Base-by-base conservation (phyloP, 169 alveolate genomes). In the Haemoproteus tartakovskyi region DNA sequence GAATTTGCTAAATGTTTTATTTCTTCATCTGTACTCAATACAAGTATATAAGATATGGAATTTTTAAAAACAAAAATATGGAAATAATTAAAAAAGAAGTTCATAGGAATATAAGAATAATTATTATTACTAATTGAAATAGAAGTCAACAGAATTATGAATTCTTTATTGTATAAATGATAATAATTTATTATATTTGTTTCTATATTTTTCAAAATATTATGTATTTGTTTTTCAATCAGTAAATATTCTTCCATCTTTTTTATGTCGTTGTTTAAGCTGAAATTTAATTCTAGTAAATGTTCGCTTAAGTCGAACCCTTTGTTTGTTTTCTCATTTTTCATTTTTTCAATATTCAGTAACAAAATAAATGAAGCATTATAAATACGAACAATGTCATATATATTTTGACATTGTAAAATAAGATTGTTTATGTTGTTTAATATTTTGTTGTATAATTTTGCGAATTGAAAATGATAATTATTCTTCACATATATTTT, bases 321-420 rank as follows among this genome's bases (percentile, higher is more conserved):
- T n/a, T n/a, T n/a, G 12, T 33, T 19, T 19, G 27, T 57, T 12
- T 74, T 16, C 22, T 57, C 84, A 5, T 6, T 18, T 37, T 29
- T 43, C 30, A 56, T 11, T 30, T 74, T 74, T 74, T 57, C 62
- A 41, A 74, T 26, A 74, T 41, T 29, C 16, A 12, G 54, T 43
- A 74, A 26, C 27, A 74, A 16, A 11, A 74, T 74, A 29, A 74
- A 74, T 1, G 84, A 30, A 6, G 84, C 19, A 30, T 74, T 74
- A 60, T 56, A 74, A 74, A 74, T 74, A 48, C 78, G 40, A 36
- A 62, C 46, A 26, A 74, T 74, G 36, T 74, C 84, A 48, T 56
- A 74, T 21, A 57, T 19, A 24, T 74, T 74, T 22, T 74, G 38
- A 38, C 84, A 74, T 11, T 41, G 43, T 5, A 48, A 57, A 74